Conservation (phyloP, 2,329 filamentous ascomycete genomes). For the Proliferodiscus dingleyae region DNA sequence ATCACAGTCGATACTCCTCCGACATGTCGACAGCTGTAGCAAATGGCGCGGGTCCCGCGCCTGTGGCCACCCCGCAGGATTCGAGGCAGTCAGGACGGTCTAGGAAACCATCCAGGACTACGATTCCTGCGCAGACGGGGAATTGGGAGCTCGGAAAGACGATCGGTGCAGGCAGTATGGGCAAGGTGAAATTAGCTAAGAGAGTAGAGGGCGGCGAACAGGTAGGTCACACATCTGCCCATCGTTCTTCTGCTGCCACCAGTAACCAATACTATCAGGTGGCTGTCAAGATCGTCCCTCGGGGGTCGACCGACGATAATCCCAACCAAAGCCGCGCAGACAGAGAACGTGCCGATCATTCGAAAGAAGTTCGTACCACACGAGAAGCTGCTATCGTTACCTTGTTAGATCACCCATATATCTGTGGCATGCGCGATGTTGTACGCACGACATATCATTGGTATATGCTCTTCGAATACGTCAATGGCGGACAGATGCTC, state of each 20-base stretch:
- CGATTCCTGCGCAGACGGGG: constrained; percentile 83
- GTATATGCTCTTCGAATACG: constrained; percentile 99
- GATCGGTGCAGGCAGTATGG: constrained; percentile 96
- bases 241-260: background rate
- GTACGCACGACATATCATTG: constrained; percentile 96
- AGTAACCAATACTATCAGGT: constrained; percentile 52
- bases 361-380: constrained; percentile 91
- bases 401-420: constrained; percentile 88
- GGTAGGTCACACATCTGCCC: constrained; percentile 41
- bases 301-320: constrained; percentile 77
- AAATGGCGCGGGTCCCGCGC: constrained; percentile 49
- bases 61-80: constrained; percentile 46
- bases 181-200: constrained; percentile 93
- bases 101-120: constrained; percentile 64
- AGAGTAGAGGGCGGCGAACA: constrained; percentile 88
- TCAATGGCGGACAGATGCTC: constrained; percentile 98
- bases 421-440: constrained; percentile 92
- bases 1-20: constrained; percentile 34
- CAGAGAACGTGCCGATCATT: constrained; percentile 87
- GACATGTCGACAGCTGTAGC: constrained; percentile 46
- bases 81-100: constrained; percentile 45
- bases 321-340: constrained; percentile 64
- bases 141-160: constrained; percentile 96
- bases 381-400: constrained; percentile 95
- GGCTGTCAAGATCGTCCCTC: constrained; percentile 93